Conservation (phyloP, 2,329 filamentous ascomycete genomes). For the Diaporthe sp. region DNA sequence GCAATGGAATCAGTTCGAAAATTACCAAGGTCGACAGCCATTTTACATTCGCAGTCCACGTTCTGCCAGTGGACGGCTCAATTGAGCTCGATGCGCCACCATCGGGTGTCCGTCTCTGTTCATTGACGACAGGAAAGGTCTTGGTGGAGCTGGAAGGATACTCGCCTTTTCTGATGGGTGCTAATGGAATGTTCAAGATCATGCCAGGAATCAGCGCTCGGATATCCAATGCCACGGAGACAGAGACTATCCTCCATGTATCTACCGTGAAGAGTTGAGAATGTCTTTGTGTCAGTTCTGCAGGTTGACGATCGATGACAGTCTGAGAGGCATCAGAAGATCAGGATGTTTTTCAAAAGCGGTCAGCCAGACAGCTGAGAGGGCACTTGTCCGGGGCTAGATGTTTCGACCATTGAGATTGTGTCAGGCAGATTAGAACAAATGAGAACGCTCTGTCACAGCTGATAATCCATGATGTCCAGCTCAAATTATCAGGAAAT, state of each 20-base stretch:
- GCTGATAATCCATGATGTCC: neutral
- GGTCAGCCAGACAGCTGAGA: too few species aligned
- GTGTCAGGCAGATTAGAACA: too few species aligned
- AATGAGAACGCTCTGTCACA: neutral
- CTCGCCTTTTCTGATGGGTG: constrained; percentile 4
- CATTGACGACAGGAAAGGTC: constrained; percentile 14
- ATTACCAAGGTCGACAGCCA: neutral
- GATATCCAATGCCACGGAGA: neutral
- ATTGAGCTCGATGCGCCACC: neutral
- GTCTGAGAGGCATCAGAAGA: neutral
- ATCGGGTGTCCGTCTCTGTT: constrained; percentile 6
- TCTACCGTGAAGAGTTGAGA: neutral
- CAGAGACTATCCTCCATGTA: constrained; percentile 23
- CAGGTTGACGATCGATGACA: neutral
- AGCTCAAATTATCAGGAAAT: neutral
- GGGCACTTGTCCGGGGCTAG: neutral
- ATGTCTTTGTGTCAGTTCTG: neutral
- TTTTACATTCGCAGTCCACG: neutral
- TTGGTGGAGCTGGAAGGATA: constrained; percentile 1
- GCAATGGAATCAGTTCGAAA: neutral
- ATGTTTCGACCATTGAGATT: neutral
- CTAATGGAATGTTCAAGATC: constrained; percentile 18
- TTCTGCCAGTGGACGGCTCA: neutral
- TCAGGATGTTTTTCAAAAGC: too few species aligned
- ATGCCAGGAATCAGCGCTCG: neutral